Base-by-base conservation (phyloP, 140 eudicot species). In the Oenanthe javanica region DNA sequence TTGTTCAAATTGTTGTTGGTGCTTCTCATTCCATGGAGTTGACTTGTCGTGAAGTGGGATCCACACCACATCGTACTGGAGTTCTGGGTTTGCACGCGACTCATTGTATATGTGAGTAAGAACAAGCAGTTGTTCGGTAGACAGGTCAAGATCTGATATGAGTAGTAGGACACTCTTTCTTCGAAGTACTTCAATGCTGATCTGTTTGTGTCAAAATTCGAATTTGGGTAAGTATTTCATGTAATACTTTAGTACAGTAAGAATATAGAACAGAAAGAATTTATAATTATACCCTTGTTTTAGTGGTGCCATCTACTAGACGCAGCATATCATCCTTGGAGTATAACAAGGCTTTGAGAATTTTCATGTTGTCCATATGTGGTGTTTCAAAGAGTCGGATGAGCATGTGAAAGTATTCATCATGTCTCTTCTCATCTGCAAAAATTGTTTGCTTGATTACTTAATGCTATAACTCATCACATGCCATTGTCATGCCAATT, bases 371-470 rank as follows among this genome's bases (percentile, higher is more conserved):
- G 81, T 95, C 97, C 31, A 86, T 23, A 74, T 92, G 99, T 49
- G 88, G 49, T 80, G 80, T 87, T 11, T 89, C 96, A 70, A 90
- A 90, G 67, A 93, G 84, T 76, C 86, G 83, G 63, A 79, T 76
- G 46, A 95, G 97, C 86, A 83, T 92, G 49, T 87, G 84, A 72
- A 77, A 89, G 67, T 90, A 91, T 83, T 95, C 99, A 21, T 79
- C 86, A 49, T 89, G 92, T 74, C 85, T 92, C 91, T 87, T 95
- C 78, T 89, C 97, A 85, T 92, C 99, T 95, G 92, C 88, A 36
- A 67, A n/a, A 27, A 74, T 36, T 45, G 48, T 55, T 59, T 59
- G 48, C 10, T 27, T 25, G 5, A 45, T 73, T 46, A 45, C 23
- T 48, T 43, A 1, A 46, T 16, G 55, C 1, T 21, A 16, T 21